Evolutionary conservation across 164 flowering plant genomes (phyloP), one percentile per base, ranked within the genome.

Genomic region (Dillenia suffruticosa): DNA sequence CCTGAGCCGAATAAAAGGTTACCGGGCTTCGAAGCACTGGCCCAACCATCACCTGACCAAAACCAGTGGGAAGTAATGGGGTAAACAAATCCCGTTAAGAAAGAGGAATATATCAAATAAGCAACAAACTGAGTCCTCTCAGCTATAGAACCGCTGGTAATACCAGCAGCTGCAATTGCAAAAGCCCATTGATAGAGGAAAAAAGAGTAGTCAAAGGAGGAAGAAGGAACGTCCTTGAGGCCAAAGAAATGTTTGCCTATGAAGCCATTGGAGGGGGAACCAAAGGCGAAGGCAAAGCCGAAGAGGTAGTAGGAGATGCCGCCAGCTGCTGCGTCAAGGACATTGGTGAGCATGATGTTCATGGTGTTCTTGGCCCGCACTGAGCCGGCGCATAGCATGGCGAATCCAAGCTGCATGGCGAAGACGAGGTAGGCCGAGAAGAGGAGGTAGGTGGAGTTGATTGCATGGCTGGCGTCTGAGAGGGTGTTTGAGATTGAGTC

Each of bases 291-390:
- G 26, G 85, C 85, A 63, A 70, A 78, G 61, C 85, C 85, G 44
- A 81, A 81, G 66, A 81, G 81, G 68, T 81, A 81, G 67, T 79
- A 81, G 51, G 73, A 72, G 59, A 81, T 64, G 15, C 71, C 82
- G 8, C 85, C 85, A 51, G 82, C 78, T 1, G 85, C 85, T 7
- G 85, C 85, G 58, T 81, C 85, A 26, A 81, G 79, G 64, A 81
- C 85, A 62, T 81, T 81, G 56, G 85, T 79, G 62, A 81, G 79
- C 85, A 82, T 82, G 48, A 79, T 82, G 80, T 82, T 79, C 81
- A 80, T 77, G 70, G 83, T 80, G 72, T 80, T 80, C 58, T 82
- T 82, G 70, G 86, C 86, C 7, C 86, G 76, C 32, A 82, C 86
- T 9, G 86, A 82, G 68, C 86, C 86, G 3, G 86, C 86, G 49